These are phyloP conservation scores for Sinapis alba DNA, from an alignment of 441 rosid genomes.

Conservation along the genomic window DNA sequence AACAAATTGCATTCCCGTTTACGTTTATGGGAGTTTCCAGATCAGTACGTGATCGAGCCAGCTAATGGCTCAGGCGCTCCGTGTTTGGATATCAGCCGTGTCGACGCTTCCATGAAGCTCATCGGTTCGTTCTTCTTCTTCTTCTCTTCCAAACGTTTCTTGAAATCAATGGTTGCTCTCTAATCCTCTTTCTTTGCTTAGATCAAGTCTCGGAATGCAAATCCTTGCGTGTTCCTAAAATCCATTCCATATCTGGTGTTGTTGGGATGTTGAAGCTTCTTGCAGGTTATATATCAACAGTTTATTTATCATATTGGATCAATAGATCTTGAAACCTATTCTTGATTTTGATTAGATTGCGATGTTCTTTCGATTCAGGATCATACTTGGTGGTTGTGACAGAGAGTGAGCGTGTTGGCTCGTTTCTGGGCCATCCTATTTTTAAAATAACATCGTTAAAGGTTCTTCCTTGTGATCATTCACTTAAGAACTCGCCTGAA, in stretches of 20 bases:
- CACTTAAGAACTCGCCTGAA: slow-evolving; percentile 60
- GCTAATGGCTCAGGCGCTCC: slow-evolving; percentile 74
- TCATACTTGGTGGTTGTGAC: slow-evolving; percentile 84
- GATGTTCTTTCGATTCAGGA: slow-evolving; percentile 49
- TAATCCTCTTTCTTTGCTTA: slow-evolving; percentile 29
- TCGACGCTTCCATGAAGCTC: slow-evolving; percentile 69
- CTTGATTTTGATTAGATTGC: slow-evolving; percentile 4
- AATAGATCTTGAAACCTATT: slow-evolving; percentile 2
- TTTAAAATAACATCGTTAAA: slow-evolving; percentile 77
- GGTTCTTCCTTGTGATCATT: slow-evolving; percentile 84
- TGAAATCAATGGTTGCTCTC: neutral
- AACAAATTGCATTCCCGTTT: slow-evolving; percentile 74
- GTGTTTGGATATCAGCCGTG: slow-evolving; percentile 59
- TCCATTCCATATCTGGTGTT: slow-evolving; percentile 74
- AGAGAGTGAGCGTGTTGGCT: slow-evolving; percentile 81
- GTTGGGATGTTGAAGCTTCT: slow-evolving; percentile 94
- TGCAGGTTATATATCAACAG: slow-evolving; percentile 57
- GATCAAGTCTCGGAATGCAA: slow-evolving; percentile 74
- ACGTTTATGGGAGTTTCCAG: slow-evolving; percentile 92
- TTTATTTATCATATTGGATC: neutral
- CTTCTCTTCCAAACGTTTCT: neutral
- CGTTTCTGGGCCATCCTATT: slow-evolving; percentile 80
- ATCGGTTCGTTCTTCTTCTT: slow-evolving; percentile 44
- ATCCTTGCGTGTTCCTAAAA: slow-evolving; percentile 85
- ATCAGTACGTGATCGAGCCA: slow-evolving; percentile 83